Conservation (phyloP, 495 filamentous ascomycete genomes). For the Aspergillus leporis region DNA sequence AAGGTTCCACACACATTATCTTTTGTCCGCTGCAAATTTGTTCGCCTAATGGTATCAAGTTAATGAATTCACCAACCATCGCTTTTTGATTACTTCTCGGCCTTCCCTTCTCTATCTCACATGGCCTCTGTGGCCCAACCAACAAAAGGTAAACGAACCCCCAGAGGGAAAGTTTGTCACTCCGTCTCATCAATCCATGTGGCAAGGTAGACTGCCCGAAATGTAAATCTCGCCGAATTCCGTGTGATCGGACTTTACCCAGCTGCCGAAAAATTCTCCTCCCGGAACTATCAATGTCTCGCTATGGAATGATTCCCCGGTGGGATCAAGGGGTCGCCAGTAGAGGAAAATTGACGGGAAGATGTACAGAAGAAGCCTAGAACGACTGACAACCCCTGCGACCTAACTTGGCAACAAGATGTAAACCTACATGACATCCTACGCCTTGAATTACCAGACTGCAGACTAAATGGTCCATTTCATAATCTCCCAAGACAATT, state of each 20-base stretch:
- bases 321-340: constrained; percentile 36
- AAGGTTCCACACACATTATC: too few species aligned
- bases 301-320: constrained; percentile 44
- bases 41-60: too few species aligned
- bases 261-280: constrained; percentile 28
- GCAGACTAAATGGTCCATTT: background rate
- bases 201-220: constrained; percentile 34
- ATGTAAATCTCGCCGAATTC: constrained; percentile 52
- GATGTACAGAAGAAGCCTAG: background rate
- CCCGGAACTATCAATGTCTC: constrained; percentile 45
- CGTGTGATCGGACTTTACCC: constrained; percentile 43
- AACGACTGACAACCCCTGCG: background rate
- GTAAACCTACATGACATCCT: background rate
- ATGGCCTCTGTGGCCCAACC: background rate
- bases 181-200: background rate
- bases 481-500: constrained; percentile 9
- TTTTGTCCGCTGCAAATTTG: too few species aligned
- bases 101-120: background rate
- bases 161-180: background rate
- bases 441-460: background rate
- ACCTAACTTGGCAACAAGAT: background rate
- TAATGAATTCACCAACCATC: background rate
- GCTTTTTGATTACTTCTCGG: background rate
- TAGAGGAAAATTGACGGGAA: constrained; percentile 34
- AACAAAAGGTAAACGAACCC: constrained; percentile 18